phyloP scores from a whole-genome alignment of 257 asterid genomes.

The Agastache rugosa region DNA sequence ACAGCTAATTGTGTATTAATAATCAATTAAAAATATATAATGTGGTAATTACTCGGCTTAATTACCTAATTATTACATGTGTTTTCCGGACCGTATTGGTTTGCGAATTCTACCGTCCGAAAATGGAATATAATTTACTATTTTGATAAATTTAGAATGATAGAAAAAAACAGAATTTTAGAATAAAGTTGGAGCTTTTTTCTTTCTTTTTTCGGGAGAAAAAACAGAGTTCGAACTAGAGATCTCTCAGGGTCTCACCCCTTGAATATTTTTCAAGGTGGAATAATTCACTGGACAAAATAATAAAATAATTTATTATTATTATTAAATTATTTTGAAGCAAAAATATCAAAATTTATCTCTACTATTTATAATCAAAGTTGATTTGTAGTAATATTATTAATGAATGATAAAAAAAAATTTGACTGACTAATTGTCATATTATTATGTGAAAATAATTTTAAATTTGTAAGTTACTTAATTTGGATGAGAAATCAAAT shows the following conservation, averaged over 20 bases:
- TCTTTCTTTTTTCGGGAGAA: too few species aligned
- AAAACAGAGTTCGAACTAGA: too few species aligned
- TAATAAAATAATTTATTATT: too few species aligned
- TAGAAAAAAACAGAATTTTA: neutral
- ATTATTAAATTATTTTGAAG: too few species aligned
- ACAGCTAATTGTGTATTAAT: conserved; percentile 20
- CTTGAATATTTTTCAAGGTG: neutral
- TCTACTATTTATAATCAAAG: too few species aligned
- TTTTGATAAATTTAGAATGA: neutral
- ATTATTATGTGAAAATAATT: neutral
- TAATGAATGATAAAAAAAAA: too few species aligned
- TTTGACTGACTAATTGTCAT: neutral
- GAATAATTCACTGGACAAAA: too few species aligned
- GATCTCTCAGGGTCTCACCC: too few species aligned
- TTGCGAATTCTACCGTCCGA: neutral
- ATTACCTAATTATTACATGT: conserved; percentile 7
- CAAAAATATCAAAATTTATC: too few species aligned
- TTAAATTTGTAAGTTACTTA: neutral
- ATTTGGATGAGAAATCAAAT: neutral
- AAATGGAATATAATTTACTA: neutral
- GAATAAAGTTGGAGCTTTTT: neutral
- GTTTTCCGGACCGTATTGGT: neutral
- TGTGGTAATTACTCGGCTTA: conserved; percentile 32
- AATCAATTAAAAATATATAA: neutral
- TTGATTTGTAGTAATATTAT: too few species aligned